Evolutionary conservation across 2,329 filamentous ascomycete species (phyloP), one percentile per base, ranked within the genome.

Genomic region (Akanthomyces dipterigenus): DNA sequence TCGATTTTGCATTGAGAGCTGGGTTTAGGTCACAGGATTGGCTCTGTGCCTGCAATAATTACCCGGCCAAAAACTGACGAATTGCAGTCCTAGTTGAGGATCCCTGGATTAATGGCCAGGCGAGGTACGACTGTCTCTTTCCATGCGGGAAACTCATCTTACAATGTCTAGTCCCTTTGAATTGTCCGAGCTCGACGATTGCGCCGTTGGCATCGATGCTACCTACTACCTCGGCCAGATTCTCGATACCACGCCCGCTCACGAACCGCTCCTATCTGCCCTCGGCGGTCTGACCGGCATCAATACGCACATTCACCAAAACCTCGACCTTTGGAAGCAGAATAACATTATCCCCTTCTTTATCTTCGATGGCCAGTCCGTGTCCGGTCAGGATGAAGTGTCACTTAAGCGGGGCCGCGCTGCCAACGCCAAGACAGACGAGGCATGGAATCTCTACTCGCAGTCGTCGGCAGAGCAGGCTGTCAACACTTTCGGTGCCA

Each of bases 381-480:
- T 92, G 63, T 86, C 87, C 43, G 89, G 89, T 62, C 88, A 90
- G 69, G 88, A 93, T 69, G 86, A 90, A 51, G 80, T 87, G 63
- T 79, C 86, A 26, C 80, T 88, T 60, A 82, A 86, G 66, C 83
- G 84, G 50, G 85, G 84, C 28, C 82, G 82, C 54, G 80, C 81
- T 34, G 89, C 91, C 66, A 87, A 88, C 65, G 75, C 83, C 64
- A 87, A 88, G 66, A 91, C 91, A 56, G 84, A 90, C 66, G 79
- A 88, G 62, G 95, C 93, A 4, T 99, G 95, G 93, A 83, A 85
- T 3, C 77, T 96, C 51, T 99, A 99, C 75, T 89, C 92, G 69
- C 84, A 88, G 65, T 87, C 90, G 59, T 82, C 91, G 68, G 90
- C 92, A 16, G 85, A 89, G 65, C 83, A 89, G 66, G 92, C 95